Evolutionary conservation across 805 yeast genomes (phyloP).

Genomic region (Suhomyces pyralidae): DNA sequence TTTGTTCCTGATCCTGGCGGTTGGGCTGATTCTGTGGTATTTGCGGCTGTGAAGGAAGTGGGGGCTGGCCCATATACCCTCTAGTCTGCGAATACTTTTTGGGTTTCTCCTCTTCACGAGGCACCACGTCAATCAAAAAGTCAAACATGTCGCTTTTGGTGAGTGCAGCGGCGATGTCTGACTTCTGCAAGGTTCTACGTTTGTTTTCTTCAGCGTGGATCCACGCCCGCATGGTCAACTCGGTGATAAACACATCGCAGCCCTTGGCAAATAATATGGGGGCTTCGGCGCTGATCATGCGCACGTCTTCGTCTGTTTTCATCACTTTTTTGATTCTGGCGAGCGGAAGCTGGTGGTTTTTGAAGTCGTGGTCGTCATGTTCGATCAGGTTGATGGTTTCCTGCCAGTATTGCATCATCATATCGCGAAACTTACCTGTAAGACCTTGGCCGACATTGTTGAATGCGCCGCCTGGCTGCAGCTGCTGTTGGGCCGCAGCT

Average conservation of each 20-base stretch:
- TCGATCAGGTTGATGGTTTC: conserved; percentile 89
- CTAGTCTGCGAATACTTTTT: conserved; percentile 28
- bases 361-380: conserved; percentile 83
- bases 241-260: conserved; percentile 95
- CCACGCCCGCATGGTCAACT: conserved; percentile 98
- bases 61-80: background rate
- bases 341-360: conserved; percentile 89
- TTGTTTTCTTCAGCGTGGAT: conserved; percentile 96
- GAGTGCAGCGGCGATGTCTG: conserved; percentile 93
- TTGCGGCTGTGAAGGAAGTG: conserved; percentile 1
- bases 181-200: conserved; percentile 87
- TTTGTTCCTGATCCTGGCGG: background rate
- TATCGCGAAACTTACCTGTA: conserved; percentile 71
- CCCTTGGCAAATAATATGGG: conserved; percentile 97
- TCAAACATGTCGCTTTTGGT: conserved; percentile 97
- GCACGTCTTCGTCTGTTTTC: conserved; percentile 96
- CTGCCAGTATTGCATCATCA: conserved; percentile 98
- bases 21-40: background rate
- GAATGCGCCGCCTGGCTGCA: conserved; percentile 63
- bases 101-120: conserved; percentile 76
- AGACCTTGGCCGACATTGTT: conserved; percentile 92
- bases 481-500: conserved; percentile 43
- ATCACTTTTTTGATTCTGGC: conserved; percentile 96
- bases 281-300: conserved; percentile 98
- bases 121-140: conserved; percentile 92